These are phyloP conservation scores for Aspergillus carbonarius DNA, from an alignment of 2,329 filamentous ascomycete genomes.

Conservation along the genomic window DNA sequence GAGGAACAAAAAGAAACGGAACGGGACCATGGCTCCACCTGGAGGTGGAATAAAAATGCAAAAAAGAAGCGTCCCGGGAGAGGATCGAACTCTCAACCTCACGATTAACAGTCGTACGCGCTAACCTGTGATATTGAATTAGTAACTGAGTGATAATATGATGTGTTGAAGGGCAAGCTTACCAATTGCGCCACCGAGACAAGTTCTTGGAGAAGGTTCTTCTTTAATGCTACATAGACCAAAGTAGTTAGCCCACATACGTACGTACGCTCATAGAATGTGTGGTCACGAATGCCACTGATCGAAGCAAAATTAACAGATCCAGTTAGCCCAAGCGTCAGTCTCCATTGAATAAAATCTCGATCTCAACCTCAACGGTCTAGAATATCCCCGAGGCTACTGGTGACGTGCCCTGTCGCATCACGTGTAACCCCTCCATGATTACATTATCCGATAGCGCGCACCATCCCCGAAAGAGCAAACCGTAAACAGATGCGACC, in stretches of 20 bases:
- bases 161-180: neutral
- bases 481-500: slow-evolving; percentile 36
- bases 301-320: no score
- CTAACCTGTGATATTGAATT: neutral
- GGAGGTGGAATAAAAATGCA: neutral
- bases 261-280: no score
- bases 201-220: neutral
- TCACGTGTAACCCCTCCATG: slow-evolving; percentile 18
- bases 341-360: no score
- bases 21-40: neutral
- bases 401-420: neutral
- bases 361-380: no score
- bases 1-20: neutral
- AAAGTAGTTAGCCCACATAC: no score
- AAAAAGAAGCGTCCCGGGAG: neutral
- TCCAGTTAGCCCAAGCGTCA: no score
- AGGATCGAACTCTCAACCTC: slow-evolving; percentile 3
- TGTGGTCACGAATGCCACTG: no score
- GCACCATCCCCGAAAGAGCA: slow-evolving; percentile 31
- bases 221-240: neutral
- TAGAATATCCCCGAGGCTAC: no score
- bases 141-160: neutral
- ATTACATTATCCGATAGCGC: slow-evolving; percentile 19
- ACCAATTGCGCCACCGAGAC: slow-evolving; percentile 2
- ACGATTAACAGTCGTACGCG: slow-evolving; percentile 3